Base-by-base conservation (phyloP, 169 alveolate species). In the Cryptosporidium viatorum region DNA sequence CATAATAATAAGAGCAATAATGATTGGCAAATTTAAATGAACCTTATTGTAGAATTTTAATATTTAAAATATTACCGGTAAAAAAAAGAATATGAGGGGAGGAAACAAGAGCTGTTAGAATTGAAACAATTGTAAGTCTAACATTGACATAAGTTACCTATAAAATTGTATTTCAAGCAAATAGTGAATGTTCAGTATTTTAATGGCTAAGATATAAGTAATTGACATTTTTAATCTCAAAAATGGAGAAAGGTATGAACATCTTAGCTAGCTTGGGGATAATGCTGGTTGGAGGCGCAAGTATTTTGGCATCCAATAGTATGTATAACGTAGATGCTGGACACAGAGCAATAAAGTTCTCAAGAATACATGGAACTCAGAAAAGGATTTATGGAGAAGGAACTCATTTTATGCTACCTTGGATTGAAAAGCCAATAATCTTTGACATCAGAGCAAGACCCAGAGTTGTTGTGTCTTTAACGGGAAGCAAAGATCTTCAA, bases 401-500 rank as follows among this genome's bases (percentile, higher is more conserved):
- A 37, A 97, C 99, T 71, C 99, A 98, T 85, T 94, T 98, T 85
- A 84, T 95, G 93, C 68, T 97, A 67, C 99, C 99, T 10, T 97
- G 96, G 96, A 93, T 98, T 91, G 99, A 98, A 91, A 93, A 98
- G 33, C 99, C 99, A 1, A 96, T 98, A 33, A 94, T 97, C 69
- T 98, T 95, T 86, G 98, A 98, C 70, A 96, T 97, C 51, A 86
- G 99, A 85, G 96, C 99, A 23, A 93, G 96, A 45, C 99, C 99
- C 23, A 92, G 97, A 67, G 92, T 93, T 10, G 89, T 98, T 73
- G 96, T 96, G 91, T 96, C 99, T 16, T 92, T 95, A 84, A 97
- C 99, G 21, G 99, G 99, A 10, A 96, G 98, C 69, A 89, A 97
- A 69, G 99, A 97, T 85, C 92, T 97, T 91, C 98, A 97, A 92